Conservation (phyloP, 2,329 filamentous ascomycete species). For the Aspergillus sp. region DNA sequence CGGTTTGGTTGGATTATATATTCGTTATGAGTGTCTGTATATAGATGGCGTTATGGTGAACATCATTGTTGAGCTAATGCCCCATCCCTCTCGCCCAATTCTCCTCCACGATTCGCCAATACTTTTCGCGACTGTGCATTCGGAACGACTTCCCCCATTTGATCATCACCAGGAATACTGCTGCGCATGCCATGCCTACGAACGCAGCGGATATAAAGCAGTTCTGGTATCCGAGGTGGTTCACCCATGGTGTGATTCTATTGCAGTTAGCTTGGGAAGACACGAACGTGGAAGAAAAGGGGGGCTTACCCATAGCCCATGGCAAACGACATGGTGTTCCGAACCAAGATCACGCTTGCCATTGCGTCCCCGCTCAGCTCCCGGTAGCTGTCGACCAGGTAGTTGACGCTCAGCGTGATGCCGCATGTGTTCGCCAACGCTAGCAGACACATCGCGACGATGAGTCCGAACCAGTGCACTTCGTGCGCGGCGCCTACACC, state of each 20-base stretch:
- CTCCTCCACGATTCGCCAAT: slow-evolving; percentile 40
- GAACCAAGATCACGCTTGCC: slow-evolving; percentile 48
- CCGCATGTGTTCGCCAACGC: slow-evolving; percentile 43
- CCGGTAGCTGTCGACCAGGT: slow-evolving; percentile 44
- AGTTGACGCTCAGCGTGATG: slow-evolving; percentile 43
- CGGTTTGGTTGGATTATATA: not conserved
- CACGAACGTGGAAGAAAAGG: not conserved
- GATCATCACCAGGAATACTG: slow-evolving; percentile 43
- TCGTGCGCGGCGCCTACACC: slow-evolving; percentile 47
- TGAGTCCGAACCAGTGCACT: slow-evolving; percentile 45
- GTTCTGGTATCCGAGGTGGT: slow-evolving; percentile 47
- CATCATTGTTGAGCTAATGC: slow-evolving; percentile 21
- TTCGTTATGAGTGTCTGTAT: not conserved
- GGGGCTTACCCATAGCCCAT: slow-evolving; percentile 44
- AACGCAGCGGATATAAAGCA: slow-evolving; percentile 48
- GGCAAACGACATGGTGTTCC: slow-evolving; percentile 52
- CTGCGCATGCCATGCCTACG: slow-evolving; percentile 39
- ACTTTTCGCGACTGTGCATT: slow-evolving; percentile 35
- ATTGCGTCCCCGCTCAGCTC: slow-evolving; percentile 45
- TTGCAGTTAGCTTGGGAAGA: not conserved
- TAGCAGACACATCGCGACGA: slow-evolving; percentile 47
- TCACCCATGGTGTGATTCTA: slow-evolving; percentile 51
- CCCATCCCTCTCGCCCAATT: slow-evolving; percentile 38
- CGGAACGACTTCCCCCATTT: slow-evolving; percentile 42
- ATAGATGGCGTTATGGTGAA: too few species aligned